Conservation (phyloP, 345 rosid genomes). For the Zanthoxylum bungeanum region DNA sequence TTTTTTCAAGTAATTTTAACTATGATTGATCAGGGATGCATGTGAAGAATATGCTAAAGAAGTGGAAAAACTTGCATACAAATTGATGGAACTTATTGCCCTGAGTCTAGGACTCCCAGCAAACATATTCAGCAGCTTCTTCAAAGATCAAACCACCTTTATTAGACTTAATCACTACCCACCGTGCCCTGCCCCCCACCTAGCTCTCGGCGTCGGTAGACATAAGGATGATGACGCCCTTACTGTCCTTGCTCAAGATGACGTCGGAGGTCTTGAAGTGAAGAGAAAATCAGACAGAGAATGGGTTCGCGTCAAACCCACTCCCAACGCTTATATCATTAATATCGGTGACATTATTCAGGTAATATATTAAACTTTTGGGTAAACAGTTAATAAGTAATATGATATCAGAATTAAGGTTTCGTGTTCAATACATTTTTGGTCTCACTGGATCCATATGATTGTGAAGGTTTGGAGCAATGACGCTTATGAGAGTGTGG, state of each 20-base stretch:
- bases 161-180: constrained; percentile 35
- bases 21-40: constrained; percentile 37
- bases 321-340: not conserved
- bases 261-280: constrained; percentile 35
- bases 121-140: constrained; percentile 24
- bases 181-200: constrained; percentile 34
- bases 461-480: constrained; percentile 48
- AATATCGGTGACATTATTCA: constrained; percentile 26
- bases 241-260: constrained; percentile 32
- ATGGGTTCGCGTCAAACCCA: constrained; percentile 32
- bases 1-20: not conserved
- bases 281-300: constrained; percentile 32
- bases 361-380: constrained; percentile 7
- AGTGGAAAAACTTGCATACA: constrained; percentile 56
- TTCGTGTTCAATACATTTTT: not conserved
- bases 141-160: constrained; percentile 27
- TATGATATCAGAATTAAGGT: not conserved
- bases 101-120: constrained; percentile 33
- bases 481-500: constrained; percentile 46
- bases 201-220: constrained; percentile 32
- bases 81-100: constrained; percentile 31
- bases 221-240: constrained; percentile 31
- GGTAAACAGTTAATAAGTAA: not conserved
- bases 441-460: too few species aligned
- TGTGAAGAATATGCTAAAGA: constrained; percentile 42